These are phyloP conservation scores for Medicago lupulina DNA, from an alignment of 306 rosid species.

Conservation along the genomic window DNA sequence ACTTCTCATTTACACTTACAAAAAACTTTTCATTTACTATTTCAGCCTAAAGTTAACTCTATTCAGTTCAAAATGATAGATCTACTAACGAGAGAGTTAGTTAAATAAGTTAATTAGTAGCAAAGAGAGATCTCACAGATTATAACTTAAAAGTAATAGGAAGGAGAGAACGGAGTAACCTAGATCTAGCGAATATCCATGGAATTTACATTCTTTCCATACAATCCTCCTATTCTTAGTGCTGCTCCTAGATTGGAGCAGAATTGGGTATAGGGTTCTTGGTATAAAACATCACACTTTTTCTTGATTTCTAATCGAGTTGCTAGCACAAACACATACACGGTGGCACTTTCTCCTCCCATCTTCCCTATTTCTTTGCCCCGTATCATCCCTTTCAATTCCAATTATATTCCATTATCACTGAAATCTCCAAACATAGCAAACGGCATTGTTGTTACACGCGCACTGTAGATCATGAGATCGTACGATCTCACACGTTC, in stretches of 20 bases:
- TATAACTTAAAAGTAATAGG: not conserved
- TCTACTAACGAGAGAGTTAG: not conserved
- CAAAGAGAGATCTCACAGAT: not conserved
- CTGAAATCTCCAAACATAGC: conserved; percentile 22
- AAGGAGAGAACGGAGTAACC: not conserved
- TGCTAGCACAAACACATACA: conserved; percentile 10
- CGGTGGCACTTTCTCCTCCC: conserved; percentile 14
- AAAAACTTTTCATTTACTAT: not conserved
- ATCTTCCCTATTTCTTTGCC: not conserved
- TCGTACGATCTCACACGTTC: too few species aligned
- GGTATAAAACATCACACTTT: not conserved
- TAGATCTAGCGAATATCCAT: not conserved
- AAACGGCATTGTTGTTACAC: not conserved
- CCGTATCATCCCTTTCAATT: not conserved
- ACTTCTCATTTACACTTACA: not conserved
- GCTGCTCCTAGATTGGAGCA: conserved; percentile 4
- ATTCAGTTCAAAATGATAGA: not conserved
- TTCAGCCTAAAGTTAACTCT: not conserved
- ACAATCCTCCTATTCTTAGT: not conserved
- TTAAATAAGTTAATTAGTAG: not conserved
- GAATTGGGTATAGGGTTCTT: not conserved
- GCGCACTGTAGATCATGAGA: too few species aligned
- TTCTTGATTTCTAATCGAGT: conserved; percentile 1
- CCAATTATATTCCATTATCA: not conserved
- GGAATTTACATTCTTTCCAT: not conserved